Base-by-base conservation (phyloP, 805 yeast species). In the Teunomyces funiuensis region DNA sequence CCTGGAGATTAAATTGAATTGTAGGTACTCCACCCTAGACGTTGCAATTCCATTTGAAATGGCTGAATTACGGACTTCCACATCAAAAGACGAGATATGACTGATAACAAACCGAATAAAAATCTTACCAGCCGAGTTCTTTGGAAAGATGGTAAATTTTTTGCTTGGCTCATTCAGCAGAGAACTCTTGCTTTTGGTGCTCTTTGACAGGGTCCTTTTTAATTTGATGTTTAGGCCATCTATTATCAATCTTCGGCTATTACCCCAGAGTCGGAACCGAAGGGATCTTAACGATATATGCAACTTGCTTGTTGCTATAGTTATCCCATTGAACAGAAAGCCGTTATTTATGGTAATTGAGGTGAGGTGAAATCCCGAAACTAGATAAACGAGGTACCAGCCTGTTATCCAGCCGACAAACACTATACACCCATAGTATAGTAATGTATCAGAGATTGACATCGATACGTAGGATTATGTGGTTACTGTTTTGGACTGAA, bases 241-340 rank as follows among this genome's bases (percentile, higher is more conserved):
- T 4, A 69, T 23, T 15, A 69, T 63, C 6, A 67, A 28, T 52
- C 49, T 57, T 30, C 62, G 46, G 14, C 64, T 45, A 37, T 62
- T 66, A 5, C 74, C 73, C 74, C 74, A 70, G 14, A 68, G 53
- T 28, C 67, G 49, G 23, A 69, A 47, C 16, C 70, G 45, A 2
- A 66, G 33, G 10, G 65, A 55, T 8, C 50, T 45, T 5, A 63
- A 34, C 3, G 40, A 18, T 1, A 69, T 11, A 13, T 36, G n/a
- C 17, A n/a, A 41, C n/a, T 19, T 34, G 38, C 19, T 41, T 43
- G 16, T 50, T 42, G 8, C 39, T 39, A 61, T 39, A 4, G 53
- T 37, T 17, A 70, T 48, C 3, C 60, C 52, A 45, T 67, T 65
- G 47, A 68, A 51, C 63, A 54, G 63, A 2, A 70, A 40, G 8